A percentile compares a stretch with the other conserved stretches of the same genome.
Evolutionary conservation across 148 eudicot species (phyloP).

Genomic region (Heliosperma pusillum): DNA sequence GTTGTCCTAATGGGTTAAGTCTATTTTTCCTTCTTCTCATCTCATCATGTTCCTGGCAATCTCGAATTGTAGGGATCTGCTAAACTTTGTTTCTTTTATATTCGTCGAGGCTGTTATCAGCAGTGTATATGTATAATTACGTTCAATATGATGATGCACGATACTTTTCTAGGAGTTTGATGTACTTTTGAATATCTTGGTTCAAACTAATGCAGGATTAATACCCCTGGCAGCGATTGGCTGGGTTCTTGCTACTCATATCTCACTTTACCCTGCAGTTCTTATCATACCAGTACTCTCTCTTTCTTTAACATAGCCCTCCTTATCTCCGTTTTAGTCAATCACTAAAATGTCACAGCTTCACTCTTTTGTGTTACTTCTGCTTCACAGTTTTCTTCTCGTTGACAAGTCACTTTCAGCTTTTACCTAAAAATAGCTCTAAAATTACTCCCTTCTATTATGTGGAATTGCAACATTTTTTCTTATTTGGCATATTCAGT

Average conservation of each 20-base stretch:
- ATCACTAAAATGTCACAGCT: not conserved
- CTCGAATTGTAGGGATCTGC: not conserved
- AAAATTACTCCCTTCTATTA: too few species aligned
- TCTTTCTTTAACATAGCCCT: slow-evolving; percentile 21
- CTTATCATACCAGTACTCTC: slow-evolving; percentile 70
- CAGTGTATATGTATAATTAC: not conserved
- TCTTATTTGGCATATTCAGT: too few species aligned
- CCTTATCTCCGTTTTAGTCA: not conserved
- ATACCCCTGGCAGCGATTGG: slow-evolving; percentile 88
- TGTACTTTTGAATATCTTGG: slow-evolving; percentile 21
- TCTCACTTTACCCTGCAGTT: slow-evolving; percentile 82
- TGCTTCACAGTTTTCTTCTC: not conserved
- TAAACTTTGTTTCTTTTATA: not conserved
- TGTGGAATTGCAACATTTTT: too few species aligned
- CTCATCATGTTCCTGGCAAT: not conserved
- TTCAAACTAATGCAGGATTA: slow-evolving; percentile 45
- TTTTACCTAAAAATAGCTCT: too few species aligned
- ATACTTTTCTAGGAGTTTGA: not conserved
- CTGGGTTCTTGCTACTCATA: slow-evolving; percentile 85
- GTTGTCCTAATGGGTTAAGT: not conserved
- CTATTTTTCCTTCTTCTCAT: not conserved
- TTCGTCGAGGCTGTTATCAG: not conserved
- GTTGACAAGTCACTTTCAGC: too few species aligned
- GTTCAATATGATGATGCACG: not conserved
- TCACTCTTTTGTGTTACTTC: not conserved